Evolutionary conservation across 805 yeast species (phyloP), one percentile per base, ranked within the genome.

Genomic region (Naumovozyma baii): DNA sequence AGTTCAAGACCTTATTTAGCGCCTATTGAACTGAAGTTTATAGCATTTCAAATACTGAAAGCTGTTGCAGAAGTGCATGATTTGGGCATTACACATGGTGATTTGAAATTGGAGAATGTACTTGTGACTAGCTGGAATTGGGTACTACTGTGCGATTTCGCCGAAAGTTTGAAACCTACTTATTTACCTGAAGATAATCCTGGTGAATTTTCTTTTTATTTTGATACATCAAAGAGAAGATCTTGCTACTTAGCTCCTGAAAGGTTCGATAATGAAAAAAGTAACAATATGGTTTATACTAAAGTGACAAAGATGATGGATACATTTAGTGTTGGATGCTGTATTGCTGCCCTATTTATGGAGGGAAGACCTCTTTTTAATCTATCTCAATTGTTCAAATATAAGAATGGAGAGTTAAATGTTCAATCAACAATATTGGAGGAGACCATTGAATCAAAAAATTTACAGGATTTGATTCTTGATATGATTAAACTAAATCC

Each of bases 241-340:
- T 73, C 77, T 2, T 92, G 98, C 60, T 90, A 90, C 59, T 60
- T 92, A 33, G 97, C 98, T 0, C 98, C 98, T 0, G 98, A 92
- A 57, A 66, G 98, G 47, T 90, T 92, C 52, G 59, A 52, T 44
- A 50, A 52, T 5, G 44, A 41, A 22, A 50, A 54, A 22, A 41
- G 41, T 28, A 45, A 47, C 16, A 38, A 40, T 7, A 29, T 36
- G 3, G 17, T 35, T 4, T 42, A 33, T 16, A 38, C 39, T 3
- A 50, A 48, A 12, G 55, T 83, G 20, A 71, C 78, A 1, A 66
- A 68, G 19, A 72, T 73, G 36, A 83, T 84, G 92, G 98, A 92
- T 60, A 66, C 90, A 18, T 84, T 84, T 56, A 74, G 86, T 39
- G 55, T 79, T 34, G 94, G 94, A 0, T 92, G 98, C 64, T 86